Evolutionary conservation across 352 stramenopile species (phyloP), one percentile per base, ranked within the genome.

Genomic region (Pythium utonaiense): DNA sequence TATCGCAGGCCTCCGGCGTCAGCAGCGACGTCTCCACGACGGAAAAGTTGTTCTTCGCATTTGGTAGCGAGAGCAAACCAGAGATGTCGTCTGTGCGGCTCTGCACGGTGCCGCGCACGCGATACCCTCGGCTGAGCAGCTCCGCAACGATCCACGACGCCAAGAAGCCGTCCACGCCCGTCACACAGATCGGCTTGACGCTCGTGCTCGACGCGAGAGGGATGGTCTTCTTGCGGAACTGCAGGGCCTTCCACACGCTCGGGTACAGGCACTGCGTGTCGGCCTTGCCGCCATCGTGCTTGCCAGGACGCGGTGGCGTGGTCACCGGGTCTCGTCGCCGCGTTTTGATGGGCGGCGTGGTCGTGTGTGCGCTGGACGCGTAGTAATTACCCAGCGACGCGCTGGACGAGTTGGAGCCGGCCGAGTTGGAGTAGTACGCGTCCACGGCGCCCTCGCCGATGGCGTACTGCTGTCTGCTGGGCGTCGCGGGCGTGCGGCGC

Each of bases 21-120:
- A 96, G 69, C 54, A 96, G 72, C 60, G 84, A 94, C 42, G 84
- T 94, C 68, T 96, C 86, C 1, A 96, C 84, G 34, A 96, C 82
- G 9, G 83, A 84, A 27, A 96, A 91, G 68, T 93, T 89, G 40
- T 25, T 47, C 57, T 86, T 88, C 42, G 83, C 80, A 28, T 86
- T 83, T 0, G 86, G 83, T 10, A 96, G 65, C 51, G 74, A 61
- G 24, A 91, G 56, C 47, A 96, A 66, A 2, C 86, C 86, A 10
- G 84, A 91, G 41, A 94, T 86, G 64, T 96, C 81, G 60, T 96
- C 86, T 31, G 85, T 88, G 38, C 80, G 82, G 62, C 87, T 96
- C 66, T 96, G 84, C 38, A 96, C 84, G 1, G 86, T 96, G 24
- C 86, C 86, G 28, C 84, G 83, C 34, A 96, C 86, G 28, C 77